Evolutionary conservation across 164 flowering plant genomes (phyloP).

Genomic region (Platanus orientalis): DNA sequence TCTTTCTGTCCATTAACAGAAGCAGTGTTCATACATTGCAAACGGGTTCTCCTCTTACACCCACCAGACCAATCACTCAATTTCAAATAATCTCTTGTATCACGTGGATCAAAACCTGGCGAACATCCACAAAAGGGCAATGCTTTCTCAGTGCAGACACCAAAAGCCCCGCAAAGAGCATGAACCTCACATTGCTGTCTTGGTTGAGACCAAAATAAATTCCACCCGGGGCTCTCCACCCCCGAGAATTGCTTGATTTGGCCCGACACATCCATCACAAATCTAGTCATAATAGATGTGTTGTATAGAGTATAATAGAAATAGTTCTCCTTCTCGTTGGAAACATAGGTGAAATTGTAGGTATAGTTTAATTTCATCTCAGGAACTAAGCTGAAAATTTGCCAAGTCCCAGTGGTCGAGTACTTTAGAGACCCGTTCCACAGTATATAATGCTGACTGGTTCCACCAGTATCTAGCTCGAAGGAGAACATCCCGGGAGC

Average conservation of each 20-base stretch:
- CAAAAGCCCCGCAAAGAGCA: conserved; percentile 23
- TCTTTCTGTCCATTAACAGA: conserved; percentile 8
- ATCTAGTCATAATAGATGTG: background rate
- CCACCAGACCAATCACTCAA: conserved; percentile 15
- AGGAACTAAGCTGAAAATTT: conserved; percentile 16
- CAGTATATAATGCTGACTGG: background rate
- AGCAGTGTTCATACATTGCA: conserved; percentile 9
- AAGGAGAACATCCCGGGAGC: background rate
- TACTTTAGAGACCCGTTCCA: conserved; percentile 9
- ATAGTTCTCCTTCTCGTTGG: conserved; percentile 16
- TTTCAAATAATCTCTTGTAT: background rate
- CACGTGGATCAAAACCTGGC: conserved; percentile 14
- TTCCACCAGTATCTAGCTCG: background rate
- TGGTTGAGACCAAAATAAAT: conserved; percentile 12
- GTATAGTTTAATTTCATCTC: conserved; percentile 13
- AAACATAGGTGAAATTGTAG: conserved; percentile 15
- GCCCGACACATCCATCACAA: background rate
- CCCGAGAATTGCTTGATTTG: conserved; percentile 2
- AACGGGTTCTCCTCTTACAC: conserved; percentile 14
- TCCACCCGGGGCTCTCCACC: conserved; percentile 13
- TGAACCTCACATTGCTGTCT: conserved; percentile 21
- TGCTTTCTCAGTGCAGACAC: conserved; percentile 14
- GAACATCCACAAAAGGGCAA: conserved; percentile 19
- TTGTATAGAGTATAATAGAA: conserved; percentile 12
- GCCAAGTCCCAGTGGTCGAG: conserved; percentile 23